phyloP scores from a whole-genome alignment of 2,329 filamentous ascomycete genomes.

The Sporothrix inflata region DNA sequence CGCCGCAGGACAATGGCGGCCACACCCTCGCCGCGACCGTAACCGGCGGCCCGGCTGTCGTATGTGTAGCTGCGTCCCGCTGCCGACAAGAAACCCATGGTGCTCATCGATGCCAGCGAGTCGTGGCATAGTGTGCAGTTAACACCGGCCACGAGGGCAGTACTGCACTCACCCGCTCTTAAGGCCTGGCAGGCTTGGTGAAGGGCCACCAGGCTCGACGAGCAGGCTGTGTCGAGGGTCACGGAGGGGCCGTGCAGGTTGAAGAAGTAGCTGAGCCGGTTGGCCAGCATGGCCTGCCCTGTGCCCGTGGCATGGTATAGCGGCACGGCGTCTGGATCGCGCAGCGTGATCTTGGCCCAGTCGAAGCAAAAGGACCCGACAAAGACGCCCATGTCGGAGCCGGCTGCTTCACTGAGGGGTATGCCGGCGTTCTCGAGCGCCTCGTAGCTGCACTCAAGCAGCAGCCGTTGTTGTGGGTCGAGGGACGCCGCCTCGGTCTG shows the following conservation, averaged over 20 bases:
- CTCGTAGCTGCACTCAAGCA: slow-evolving; percentile 37
- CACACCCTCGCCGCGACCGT: slow-evolving; percentile 55
- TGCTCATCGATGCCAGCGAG: slow-evolving; percentile 49
- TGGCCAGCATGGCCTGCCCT: slow-evolving; percentile 43
- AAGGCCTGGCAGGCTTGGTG: slow-evolving; percentile 44
- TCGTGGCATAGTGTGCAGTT: slow-evolving; percentile 36
- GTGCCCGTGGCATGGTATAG: slow-evolving; percentile 44
- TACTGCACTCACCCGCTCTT: slow-evolving; percentile 32
- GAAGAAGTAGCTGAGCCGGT: slow-evolving; percentile 48
- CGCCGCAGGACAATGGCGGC: slow-evolving; percentile 50
- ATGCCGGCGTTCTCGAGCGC: slow-evolving; percentile 39
- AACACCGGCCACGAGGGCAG: slow-evolving; percentile 35
- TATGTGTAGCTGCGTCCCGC: slow-evolving; percentile 39
- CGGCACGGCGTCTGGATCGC: slow-evolving; percentile 35
- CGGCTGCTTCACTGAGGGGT: slow-evolving; percentile 32
- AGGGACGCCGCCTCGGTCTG: slow-evolving; percentile 38
- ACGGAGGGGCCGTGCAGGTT: slow-evolving; percentile 49
- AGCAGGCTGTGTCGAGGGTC: slow-evolving; percentile 52
- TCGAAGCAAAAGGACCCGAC: slow-evolving; percentile 39
- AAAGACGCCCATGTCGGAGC: slow-evolving; percentile 34
- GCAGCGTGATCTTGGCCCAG: slow-evolving; percentile 36
- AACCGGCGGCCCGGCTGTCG: slow-evolving; percentile 51
- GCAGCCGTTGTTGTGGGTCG: slow-evolving; percentile 35
- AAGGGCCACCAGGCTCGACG: slow-evolving; percentile 46
- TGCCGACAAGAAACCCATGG: slow-evolving; percentile 49